Evolutionary conservation across 768 basidiomycete species (phyloP).

Genomic region (Mycena venus): DNA sequence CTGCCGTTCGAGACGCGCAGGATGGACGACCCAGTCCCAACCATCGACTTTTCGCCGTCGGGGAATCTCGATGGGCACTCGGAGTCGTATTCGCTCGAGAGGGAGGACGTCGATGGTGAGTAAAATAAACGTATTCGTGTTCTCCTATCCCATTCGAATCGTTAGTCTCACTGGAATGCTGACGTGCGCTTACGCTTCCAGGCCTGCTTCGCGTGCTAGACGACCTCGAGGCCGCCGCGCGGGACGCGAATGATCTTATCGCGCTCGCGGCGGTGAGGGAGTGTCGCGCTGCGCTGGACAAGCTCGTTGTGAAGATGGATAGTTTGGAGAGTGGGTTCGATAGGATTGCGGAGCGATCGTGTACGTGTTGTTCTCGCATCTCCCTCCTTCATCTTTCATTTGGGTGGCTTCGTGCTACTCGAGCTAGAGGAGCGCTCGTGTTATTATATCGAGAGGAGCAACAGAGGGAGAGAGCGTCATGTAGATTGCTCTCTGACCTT

Average conservation of each 20-base stretch:
- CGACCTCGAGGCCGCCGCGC: conserved; percentile 73
- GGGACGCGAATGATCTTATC: conserved; percentile 56
- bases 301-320: conserved; percentile 83
- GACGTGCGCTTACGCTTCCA: conserved; percentile 48
- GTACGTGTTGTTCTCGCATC: no score
- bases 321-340: conserved; percentile 86
- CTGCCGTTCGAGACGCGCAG: conserved; percentile 89
- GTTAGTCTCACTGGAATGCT: no score
- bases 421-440: no score
- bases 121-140: no score
- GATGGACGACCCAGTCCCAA: conserved; percentile 85
- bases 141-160: no score
- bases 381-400: no score
- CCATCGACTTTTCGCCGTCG: conserved; percentile 82
- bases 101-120: conserved; percentile 79
- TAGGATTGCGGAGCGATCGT: conserved; percentile 85
- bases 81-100: conserved; percentile 76
- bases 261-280: conserved; percentile 72
- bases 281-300: conserved; percentile 73
- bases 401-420: no score
- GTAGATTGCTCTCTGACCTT: no score
- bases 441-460: no score
- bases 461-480: no score
- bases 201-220: conserved; percentile 73
- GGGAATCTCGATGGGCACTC: conserved; percentile 74